Evolutionary conservation across 2,329 filamentous ascomycete species (phyloP), one percentile per base, ranked within the genome.

Genomic region (Trichophyton verrucosum): DNA sequence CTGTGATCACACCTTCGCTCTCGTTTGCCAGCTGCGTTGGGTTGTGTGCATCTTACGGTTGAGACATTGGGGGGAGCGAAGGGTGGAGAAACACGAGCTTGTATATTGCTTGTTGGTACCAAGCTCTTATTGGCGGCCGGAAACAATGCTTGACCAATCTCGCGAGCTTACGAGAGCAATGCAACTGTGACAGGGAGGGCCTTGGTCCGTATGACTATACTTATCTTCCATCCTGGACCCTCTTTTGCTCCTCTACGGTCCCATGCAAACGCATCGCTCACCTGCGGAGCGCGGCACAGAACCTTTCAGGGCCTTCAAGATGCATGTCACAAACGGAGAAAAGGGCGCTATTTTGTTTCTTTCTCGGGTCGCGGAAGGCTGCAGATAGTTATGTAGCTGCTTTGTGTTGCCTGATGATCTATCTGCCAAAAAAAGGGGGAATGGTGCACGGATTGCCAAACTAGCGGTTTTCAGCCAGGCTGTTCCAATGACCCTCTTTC

Each of bases 91-190:
- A 55, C 51, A 36, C 51, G 27, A 20, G 51, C 51, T 55, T 55
- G 51, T 55, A 36, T 24, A 55, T 55, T 55, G 51, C 51, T 55
- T 55, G 51, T 55, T 38, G 22, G 51, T 3, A 55, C 51, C 51
- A 55, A 55, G 51, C 51, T 55, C 36, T 55, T 55, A 44, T 44
- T 44, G 40, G 40, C 40, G 7, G 40, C 9, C n/a, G 27, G 51
- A n/a, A 55, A 5, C 27, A 55, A 55, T 55, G 51, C 51, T 55
- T 55, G 51, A 55, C 51, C 51, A 53, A 53, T 53, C 49, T 53
- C 49, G 49, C 49, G 9, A 33, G 30, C 30, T 55, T 30, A 27
- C 51, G 51, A 55, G 6, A 20, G 51, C 22, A 27, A 55, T 55
- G 51, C 51, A 20, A 55, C 51, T 15, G n/a, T 55, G 51, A 36